Conservation (phyloP, 192 early-diverging fungal genomes). For the Pecoramyces ruminantium region DNA sequence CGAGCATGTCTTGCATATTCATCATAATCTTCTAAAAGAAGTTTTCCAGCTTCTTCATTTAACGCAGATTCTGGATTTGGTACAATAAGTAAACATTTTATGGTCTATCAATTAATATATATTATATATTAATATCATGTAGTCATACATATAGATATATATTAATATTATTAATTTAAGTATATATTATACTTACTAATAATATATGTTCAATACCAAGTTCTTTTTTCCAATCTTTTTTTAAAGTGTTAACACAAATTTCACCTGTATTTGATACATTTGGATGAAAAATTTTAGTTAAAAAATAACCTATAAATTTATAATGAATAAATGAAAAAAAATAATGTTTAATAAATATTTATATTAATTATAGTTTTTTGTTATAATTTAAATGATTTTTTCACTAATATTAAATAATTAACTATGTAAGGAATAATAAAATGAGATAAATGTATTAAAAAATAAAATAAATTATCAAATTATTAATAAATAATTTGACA, state of each 20-base stretch:
- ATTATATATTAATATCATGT: not conserved
- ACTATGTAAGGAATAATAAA: too few species aligned
- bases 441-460: too few species aligned
- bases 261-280: slow-evolving; percentile 78
- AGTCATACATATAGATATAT: too few species aligned
- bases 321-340: not conserved
- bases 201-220: slow-evolving; percentile 70
- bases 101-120: slow-evolving; percentile 31
- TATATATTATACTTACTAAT: slow-evolving; percentile 28
- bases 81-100: slow-evolving; percentile 85
- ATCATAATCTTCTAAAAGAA: slow-evolving; percentile 74
- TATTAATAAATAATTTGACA: too few species aligned
- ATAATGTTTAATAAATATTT: too few species aligned
- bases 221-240: slow-evolving; percentile 88
- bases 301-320: slow-evolving; percentile 39
- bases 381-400: too few species aligned
- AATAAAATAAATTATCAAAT: too few species aligned
- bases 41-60: slow-evolving; percentile 85
- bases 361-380: too few species aligned
- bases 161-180: too few species aligned
- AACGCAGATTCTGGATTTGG: slow-evolving; percentile 92
- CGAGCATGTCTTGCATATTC: slow-evolving; percentile 64
- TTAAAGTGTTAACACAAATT: slow-evolving; percentile 89
- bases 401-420: too few species aligned
- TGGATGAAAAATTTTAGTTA: slow-evolving; percentile 94